Evolutionary conservation across 1,284 basidiomycete species (phyloP).

Genomic region (Vanrija pseudolonga): DNA sequence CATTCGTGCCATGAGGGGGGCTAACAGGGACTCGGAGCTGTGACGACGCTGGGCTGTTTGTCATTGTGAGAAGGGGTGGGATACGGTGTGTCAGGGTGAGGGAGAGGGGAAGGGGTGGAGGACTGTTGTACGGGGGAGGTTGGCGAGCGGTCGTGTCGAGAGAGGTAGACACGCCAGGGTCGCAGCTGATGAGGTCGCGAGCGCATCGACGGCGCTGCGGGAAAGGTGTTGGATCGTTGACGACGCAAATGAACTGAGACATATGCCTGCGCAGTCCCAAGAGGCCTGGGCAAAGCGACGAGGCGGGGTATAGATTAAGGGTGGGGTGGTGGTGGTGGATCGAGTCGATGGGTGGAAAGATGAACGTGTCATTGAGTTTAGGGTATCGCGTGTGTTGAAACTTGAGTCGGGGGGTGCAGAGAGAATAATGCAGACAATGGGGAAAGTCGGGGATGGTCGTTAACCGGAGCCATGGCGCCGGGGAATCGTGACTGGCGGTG

Average conservation of each 20-base stretch:
- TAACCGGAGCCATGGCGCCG: conserved; percentile 17
- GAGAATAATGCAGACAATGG: not conserved
- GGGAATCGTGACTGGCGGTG: conserved; percentile 15
- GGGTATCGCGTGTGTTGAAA: not conserved
- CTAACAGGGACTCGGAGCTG: conserved; percentile 29
- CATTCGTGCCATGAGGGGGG: conserved; percentile 18
- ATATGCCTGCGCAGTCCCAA: not conserved
- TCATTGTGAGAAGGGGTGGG: conserved; percentile 4
- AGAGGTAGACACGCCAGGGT: not conserved
- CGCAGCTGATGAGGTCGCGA: not conserved
- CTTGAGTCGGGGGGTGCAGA: not conserved
- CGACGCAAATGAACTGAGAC: not conserved
- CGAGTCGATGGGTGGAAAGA: not conserved
- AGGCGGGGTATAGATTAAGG: not conserved
- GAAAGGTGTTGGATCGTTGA: not conserved
- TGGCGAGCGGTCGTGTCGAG: not conserved
- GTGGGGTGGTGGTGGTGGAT: not conserved
- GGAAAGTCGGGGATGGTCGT: conserved; percentile 3
- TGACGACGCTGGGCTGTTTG: conserved; percentile 13
- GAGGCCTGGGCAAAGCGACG: not conserved
- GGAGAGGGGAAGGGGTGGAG: conserved; percentile 1
- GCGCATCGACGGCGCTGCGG: not conserved
- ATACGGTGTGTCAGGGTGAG: conserved; percentile 2
- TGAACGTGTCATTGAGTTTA: not conserved
- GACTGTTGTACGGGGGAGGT: not conserved